phyloP scores from a whole-genome alignment of 2,329 filamentous ascomycete genomes.

The Botrytis cinerea region DNA sequence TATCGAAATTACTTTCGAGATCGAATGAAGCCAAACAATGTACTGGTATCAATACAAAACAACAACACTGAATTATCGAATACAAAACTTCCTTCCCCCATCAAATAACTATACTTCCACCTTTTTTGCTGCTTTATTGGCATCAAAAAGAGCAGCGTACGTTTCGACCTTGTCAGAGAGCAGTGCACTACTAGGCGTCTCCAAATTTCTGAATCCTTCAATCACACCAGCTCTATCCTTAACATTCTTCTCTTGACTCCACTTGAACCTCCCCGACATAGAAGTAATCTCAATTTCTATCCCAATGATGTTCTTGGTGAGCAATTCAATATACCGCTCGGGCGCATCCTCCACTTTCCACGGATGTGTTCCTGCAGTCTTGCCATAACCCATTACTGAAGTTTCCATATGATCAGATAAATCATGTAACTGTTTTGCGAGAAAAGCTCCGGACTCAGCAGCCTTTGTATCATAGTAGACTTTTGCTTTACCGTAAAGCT shows the following conservation, averaged over 20 bases:
- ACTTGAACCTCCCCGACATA: slow-evolving; percentile 65
- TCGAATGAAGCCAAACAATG: neutral
- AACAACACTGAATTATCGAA: neutral
- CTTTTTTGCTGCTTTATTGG: slow-evolving; percentile 14
- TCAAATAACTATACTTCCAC: neutral
- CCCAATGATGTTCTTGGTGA: slow-evolving; percentile 61
- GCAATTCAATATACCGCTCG: slow-evolving; percentile 54
- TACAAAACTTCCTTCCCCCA: no score
- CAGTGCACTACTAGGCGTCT: neutral
- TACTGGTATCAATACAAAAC: neutral
- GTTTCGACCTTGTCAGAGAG: slow-evolving; percentile 12
- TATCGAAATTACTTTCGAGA: neutral
- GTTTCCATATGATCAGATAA: slow-evolving; percentile 54
- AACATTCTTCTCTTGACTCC: slow-evolving; percentile 60
- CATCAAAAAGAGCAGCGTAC: slow-evolving; percentile 14
- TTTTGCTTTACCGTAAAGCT: slow-evolving; percentile 60
- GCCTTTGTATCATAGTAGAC: slow-evolving; percentile 55
- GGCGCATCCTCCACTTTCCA: slow-evolving; percentile 63
- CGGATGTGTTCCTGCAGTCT: slow-evolving; percentile 42
- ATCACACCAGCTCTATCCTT: slow-evolving; percentile 60
- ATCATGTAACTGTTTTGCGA: slow-evolving; percentile 55
- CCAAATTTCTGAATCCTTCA: slow-evolving; percentile 53
- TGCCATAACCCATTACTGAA: slow-evolving; percentile 57
- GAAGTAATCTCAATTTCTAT: slow-evolving; percentile 58
- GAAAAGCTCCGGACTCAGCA: slow-evolving; percentile 49